Percentiles rank a stretch among this genome's conserved stretches.
Evolutionary conservation across 2,329 filamentous ascomycete species (phyloP).

Genomic region (Microsporum ferrugineum): DNA sequence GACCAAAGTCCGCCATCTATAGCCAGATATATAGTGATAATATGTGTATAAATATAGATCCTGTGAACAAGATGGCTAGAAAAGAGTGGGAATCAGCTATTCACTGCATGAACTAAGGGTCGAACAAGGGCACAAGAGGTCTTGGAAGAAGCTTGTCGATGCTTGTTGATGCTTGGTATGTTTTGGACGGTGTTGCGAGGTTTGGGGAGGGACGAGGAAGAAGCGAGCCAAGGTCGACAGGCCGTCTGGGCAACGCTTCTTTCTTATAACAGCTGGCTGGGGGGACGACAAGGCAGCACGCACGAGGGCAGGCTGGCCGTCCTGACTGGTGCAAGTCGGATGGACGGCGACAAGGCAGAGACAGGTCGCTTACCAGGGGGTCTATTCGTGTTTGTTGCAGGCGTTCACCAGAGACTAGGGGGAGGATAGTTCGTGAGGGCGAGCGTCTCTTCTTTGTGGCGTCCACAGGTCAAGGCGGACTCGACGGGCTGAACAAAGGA

Average conservation of each 20-base stretch:
- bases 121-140: not conserved
- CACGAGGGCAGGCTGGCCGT: not conserved
- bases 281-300: not conserved
- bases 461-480: not conserved
- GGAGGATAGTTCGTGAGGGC: not conserved
- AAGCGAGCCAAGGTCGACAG: not conserved
- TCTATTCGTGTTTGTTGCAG: not conserved
- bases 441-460: not conserved
- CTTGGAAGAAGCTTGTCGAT: not conserved
- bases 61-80: not conserved
- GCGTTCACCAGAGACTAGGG: not conserved
- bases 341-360: not conserved
- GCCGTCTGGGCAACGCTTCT: constrained; percentile 3
- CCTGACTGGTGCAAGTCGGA: not conserved
- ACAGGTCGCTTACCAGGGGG: not conserved
- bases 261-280: not conserved
- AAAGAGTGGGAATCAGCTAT: not conserved
- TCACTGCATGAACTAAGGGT: not conserved
- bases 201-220: not conserved
- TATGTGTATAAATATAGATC: not conserved
- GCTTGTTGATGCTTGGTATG: not conserved
- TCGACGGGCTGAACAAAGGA: not conserved
- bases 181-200: not conserved
- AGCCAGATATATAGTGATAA: not conserved
- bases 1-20: constrained; percentile 30